Conservation (phyloP, 2,329 filamentous ascomycete genomes). For the Fusarium pseudocircinatum region DNA sequence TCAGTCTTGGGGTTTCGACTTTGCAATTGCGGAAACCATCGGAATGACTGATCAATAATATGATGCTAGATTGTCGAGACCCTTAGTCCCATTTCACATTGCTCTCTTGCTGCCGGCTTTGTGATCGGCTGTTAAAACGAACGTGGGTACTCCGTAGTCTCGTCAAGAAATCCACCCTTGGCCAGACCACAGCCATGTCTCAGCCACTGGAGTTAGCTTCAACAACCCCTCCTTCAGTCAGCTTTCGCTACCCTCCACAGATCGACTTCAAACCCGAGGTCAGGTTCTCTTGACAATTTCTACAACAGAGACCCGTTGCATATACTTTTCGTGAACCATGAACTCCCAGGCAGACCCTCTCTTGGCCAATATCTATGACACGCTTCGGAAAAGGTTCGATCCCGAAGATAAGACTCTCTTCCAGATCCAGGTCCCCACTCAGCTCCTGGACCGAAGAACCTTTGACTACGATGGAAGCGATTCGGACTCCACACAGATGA, state of each 20-base stretch:
- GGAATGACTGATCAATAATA: not conserved
- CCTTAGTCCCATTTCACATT: not conserved
- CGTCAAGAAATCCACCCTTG: not conserved
- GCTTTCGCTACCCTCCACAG: not conserved
- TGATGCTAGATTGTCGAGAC: not conserved
- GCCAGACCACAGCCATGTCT: not conserved
- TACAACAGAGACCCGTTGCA: not conserved
- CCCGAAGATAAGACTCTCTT: not conserved
- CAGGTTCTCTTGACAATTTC: not conserved
- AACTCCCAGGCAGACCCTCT: not conserved
- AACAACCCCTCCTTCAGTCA: not conserved
- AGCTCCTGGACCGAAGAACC: fast-evolving
- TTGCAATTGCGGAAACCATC: not conserved
- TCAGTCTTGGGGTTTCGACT: not conserved
- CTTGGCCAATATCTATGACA: not conserved
- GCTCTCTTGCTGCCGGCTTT: too few relatives aligned
- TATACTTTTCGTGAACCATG: not conserved
- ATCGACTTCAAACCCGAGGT: not conserved
- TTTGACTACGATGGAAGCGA: not conserved
- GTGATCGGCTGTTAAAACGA: not conserved
- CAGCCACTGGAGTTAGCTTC: not conserved
- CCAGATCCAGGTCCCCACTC: not conserved
- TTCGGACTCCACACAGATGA: not conserved
- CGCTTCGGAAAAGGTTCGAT: not conserved
- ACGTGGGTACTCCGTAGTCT: too few relatives aligned